phyloP scores from a whole-genome alignment of 1,284 basidiomycete genomes.

The Clitocybe nebularis region DNA sequence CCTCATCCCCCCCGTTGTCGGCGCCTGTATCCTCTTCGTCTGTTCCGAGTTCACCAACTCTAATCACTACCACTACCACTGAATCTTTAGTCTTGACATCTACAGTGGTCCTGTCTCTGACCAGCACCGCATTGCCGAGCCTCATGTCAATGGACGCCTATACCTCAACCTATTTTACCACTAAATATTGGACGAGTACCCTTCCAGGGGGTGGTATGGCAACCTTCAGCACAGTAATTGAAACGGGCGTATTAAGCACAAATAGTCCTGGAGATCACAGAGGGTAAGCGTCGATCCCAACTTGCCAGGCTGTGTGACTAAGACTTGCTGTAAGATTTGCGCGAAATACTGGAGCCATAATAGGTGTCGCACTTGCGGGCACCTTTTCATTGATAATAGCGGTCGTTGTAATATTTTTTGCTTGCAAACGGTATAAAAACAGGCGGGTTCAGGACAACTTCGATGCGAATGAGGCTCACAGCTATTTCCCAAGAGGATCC shows the following conservation, averaged over 20 bases:
- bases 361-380: conserved; percentile 29
- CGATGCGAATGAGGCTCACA: conserved; percentile 13
- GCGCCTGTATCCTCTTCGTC: too few species aligned
- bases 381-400: conserved; percentile 17
- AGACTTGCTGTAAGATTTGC: conserved; percentile 22
- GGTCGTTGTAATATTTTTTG: conserved; percentile 24
- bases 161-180: conserved; percentile 1
- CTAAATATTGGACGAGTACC: conserved; percentile 3
- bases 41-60: too few species aligned
- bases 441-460: conserved; percentile 12
- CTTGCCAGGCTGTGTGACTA: background rate
- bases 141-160: background rate
- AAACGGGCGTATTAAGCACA: conserved; percentile 15
- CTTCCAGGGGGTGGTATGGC: background rate
- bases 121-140: background rate
- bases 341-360: conserved; percentile 30
- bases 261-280: conserved; percentile 7
- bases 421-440: conserved; percentile 23
- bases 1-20: too few species aligned
- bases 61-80: too few species aligned
- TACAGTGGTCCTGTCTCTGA: too few species aligned
- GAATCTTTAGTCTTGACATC: too few species aligned
- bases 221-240: conserved; percentile 3
- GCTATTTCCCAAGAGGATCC: conserved; percentile 10
- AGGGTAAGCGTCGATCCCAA: conserved; percentile 8